phyloP scores from a whole-genome alignment of 2,329 filamentous ascomycete genomes.

The Fusarium solani-melongenae region DNA sequence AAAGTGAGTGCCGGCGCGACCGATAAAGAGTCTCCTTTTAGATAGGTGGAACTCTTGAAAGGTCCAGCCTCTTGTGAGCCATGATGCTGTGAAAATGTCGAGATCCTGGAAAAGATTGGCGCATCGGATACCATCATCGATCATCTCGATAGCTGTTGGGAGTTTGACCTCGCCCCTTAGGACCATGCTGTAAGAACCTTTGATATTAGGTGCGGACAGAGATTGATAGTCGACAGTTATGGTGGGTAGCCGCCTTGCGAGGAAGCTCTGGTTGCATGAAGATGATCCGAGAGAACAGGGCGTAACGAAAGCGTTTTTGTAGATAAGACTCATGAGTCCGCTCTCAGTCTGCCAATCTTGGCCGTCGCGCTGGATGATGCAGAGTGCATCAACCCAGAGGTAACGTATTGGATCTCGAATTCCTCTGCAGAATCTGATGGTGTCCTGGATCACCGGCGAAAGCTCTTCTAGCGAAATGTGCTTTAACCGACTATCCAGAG shows the following conservation, averaged over 20 bases:
- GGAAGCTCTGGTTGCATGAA: not conserved
- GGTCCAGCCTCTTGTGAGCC: conserved; percentile 14
- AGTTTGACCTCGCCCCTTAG: not conserved
- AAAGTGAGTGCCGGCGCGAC: not conserved
- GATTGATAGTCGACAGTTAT: not conserved
- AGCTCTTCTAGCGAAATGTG: not conserved
- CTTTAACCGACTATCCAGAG: not conserved
- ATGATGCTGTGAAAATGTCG: not conserved
- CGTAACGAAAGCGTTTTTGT: not conserved
- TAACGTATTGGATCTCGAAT: not conserved
- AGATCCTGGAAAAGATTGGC: conserved; percentile 2
- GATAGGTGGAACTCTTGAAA: conserved; percentile 10
- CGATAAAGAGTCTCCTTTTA: not conserved
- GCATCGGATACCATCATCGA: not conserved
- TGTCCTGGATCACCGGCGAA: not conserved
- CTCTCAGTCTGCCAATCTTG: not conserved
- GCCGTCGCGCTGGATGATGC: conserved; percentile 9
- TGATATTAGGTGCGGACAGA: not conserved
- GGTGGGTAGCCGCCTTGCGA: not conserved
- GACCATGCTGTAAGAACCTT: not conserved
- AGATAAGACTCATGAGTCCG: not conserved
- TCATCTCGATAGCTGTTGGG: not conserved
- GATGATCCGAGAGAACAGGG: not conserved
- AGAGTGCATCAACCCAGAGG: conserved; percentile 20
- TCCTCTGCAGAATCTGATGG: not conserved